These are phyloP conservation scores for Murraya koenigii DNA, from an alignment of 345 rosid species.

Conservation along the genomic window DNA sequence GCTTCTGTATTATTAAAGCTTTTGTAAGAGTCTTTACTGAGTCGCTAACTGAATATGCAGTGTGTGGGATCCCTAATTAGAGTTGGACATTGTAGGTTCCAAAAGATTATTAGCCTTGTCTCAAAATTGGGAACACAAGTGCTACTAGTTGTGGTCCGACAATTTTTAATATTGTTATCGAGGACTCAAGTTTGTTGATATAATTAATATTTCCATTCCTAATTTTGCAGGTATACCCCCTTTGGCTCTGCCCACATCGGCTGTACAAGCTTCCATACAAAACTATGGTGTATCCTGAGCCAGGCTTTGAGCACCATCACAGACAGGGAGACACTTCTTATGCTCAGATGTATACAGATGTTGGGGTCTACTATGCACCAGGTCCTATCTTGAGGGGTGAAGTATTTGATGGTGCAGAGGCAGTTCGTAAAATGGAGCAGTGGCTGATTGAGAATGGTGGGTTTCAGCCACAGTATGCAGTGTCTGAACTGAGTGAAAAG, in stretches of 20 bases:
- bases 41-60: not conserved
- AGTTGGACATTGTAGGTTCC: not conserved
- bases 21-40: not conserved
- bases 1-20: not conserved
- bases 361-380: slow-evolving; percentile 95
- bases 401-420: slow-evolving; percentile 77
- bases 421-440: slow-evolving; percentile 81
- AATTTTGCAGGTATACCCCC: slow-evolving; percentile 67
- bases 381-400: slow-evolving; percentile 95
- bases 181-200: not conserved
- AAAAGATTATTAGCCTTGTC: not conserved
- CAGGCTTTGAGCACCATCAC: slow-evolving; percentile 83
- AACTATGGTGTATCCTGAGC: slow-evolving; percentile 91
- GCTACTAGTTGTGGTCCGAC: not conserved
- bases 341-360: slow-evolving; percentile 96
- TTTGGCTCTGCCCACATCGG: slow-evolving; percentile 97
- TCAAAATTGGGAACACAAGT: not conserved
- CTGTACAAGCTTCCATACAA: slow-evolving; percentile 83
- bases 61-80: not conserved
- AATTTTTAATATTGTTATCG: not conserved
- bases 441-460: slow-evolving; percentile 96
- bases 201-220: not conserved
- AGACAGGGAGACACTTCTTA: slow-evolving; percentile 89
- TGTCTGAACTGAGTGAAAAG: slow-evolving; percentile 87
- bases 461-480: slow-evolving; percentile 95